Conservation (phyloP, 148 eudicot species). For the Spergularia bocconei region DNA sequence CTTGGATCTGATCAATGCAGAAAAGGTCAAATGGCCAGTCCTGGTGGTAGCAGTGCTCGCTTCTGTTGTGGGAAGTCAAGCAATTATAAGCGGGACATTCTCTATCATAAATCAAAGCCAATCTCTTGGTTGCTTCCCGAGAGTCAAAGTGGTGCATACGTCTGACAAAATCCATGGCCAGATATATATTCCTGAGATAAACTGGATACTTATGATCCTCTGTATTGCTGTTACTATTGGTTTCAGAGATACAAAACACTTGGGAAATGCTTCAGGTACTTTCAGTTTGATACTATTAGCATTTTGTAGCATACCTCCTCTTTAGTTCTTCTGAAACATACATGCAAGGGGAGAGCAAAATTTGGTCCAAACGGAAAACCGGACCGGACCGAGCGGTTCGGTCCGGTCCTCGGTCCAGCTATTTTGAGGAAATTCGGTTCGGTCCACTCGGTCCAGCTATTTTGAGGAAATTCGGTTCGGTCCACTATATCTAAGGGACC, state of each 20-base stretch:
- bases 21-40: conserved; percentile 73
- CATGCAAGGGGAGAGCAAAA: no score
- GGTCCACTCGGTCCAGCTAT: no score
- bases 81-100: conserved; percentile 89
- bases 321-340: no score
- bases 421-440: no score
- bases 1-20: conserved; percentile 35
- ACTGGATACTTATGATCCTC: conserved; percentile 83
- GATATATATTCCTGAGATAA: conserved; percentile 89
- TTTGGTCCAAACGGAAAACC: no score
- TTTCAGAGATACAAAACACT: conserved; percentile 84
- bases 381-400: no score
- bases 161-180: conserved; percentile 91
- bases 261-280: conserved; percentile 93
- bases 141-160: conserved; percentile 88
- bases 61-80: conserved; percentile 91
- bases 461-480: no score
- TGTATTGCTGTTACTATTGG: conserved; percentile 89
- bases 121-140: conserved; percentile 87
- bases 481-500: no score
- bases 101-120: conserved; percentile 93
- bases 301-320: background rate
- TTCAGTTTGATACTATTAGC: background rate
- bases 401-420: no score
- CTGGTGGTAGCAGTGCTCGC: conserved; percentile 73